phyloP scores from a whole-genome alignment of 164 flowering plant genomes.

The Brasenia schreberi region DNA sequence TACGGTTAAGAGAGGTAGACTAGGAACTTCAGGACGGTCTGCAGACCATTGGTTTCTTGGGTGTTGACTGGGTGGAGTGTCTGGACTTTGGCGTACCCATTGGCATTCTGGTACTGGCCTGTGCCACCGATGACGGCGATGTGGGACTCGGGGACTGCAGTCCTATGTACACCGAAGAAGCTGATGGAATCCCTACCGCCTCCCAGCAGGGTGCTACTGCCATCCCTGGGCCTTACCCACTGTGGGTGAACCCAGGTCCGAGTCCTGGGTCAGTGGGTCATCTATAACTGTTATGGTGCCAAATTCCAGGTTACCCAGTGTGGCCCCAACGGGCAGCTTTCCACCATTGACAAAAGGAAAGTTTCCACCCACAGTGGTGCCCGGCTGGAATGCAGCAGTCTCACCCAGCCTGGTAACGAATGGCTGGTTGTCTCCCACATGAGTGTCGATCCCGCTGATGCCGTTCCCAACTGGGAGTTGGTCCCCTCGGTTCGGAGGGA shows the following conservation, averaged over 20 bases:
- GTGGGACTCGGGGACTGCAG: slow-evolving; percentile 40
- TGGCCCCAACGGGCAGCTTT: slow-evolving; percentile 32
- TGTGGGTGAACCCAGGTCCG: slow-evolving; percentile 42
- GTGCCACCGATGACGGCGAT: slow-evolving; percentile 78
- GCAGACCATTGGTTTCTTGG: slow-evolving; percentile 15
- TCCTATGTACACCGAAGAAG: slow-evolving; percentile 54
- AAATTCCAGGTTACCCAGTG: slow-evolving; percentile 38
- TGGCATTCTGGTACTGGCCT: slow-evolving; percentile 56
- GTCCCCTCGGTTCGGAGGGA: slow-evolving; percentile 37
- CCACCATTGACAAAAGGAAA: slow-evolving; percentile 24
- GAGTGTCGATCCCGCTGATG: slow-evolving; percentile 14
- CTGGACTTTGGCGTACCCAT: slow-evolving; percentile 45
- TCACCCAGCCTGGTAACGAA: slow-evolving; percentile 22
- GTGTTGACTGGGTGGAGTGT: slow-evolving; percentile 25
- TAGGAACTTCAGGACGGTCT: slow-evolving; percentile 16
- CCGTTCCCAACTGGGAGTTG: slow-evolving; percentile 34
- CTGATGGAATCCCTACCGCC: slow-evolving; percentile 34
- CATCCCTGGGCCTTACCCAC: slow-evolving; percentile 71
- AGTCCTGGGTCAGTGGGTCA: slow-evolving; percentile 53
- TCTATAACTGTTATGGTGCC: slow-evolving; percentile 62
- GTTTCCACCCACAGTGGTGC: slow-evolving; percentile 8
- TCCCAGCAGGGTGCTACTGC: slow-evolving; percentile 49
- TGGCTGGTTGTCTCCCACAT: slow-evolving; percentile 16
- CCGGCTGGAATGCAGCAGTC: slow-evolving; percentile 6
- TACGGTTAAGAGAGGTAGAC: slow-evolving; percentile 13